These are phyloP conservation scores for Tardiomyces digboiensis DNA, from an alignment of 1,139 yeast species.

Conservation along the genomic window DNA sequence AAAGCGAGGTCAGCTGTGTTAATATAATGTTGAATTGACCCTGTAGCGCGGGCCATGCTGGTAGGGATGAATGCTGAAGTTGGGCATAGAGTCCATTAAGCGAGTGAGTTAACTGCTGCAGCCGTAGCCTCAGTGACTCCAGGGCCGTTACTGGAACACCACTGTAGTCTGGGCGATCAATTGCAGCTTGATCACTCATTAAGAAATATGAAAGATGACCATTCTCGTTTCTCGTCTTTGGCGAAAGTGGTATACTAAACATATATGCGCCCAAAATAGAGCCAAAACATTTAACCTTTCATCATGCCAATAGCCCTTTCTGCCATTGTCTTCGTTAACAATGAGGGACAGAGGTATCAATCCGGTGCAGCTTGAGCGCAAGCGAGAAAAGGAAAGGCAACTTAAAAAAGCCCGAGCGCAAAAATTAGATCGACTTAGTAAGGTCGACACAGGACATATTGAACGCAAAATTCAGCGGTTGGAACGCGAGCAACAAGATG, in stretches of 20 bases:
- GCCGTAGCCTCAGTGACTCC: slow-evolving; percentile 49
- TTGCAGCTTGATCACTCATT: neutral
- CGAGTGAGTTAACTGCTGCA: slow-evolving; percentile 40
- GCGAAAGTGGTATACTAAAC: too few species aligned
- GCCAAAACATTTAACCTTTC: too few species aligned
- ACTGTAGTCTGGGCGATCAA: slow-evolving; percentile 6
- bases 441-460: neutral
- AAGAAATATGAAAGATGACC: too few species aligned
- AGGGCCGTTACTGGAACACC: slow-evolving; percentile 51
- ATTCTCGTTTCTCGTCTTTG: too few species aligned
- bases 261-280: too few species aligned
- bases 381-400: slow-evolving; percentile 21
- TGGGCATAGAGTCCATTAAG: slow-evolving; percentile 24
- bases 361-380: slow-evolving; percentile 17
- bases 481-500: slow-evolving; percentile 8
- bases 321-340: slow-evolving; percentile 3
- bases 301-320: too few species aligned
- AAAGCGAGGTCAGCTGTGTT: slow-evolving; percentile 70
- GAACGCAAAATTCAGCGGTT: slow-evolving; percentile 13
- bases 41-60: slow-evolving; percentile 47
- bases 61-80: slow-evolving; percentile 25
- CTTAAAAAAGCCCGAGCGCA: slow-evolving; percentile 19
- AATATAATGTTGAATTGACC: slow-evolving; percentile 76
- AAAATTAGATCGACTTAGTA: slow-evolving; percentile 8
- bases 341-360: slow-evolving; percentile 7